phyloP scores from a whole-genome alignment of 805 yeast genomes.

The Nakazawaea wickerhamii region DNA sequence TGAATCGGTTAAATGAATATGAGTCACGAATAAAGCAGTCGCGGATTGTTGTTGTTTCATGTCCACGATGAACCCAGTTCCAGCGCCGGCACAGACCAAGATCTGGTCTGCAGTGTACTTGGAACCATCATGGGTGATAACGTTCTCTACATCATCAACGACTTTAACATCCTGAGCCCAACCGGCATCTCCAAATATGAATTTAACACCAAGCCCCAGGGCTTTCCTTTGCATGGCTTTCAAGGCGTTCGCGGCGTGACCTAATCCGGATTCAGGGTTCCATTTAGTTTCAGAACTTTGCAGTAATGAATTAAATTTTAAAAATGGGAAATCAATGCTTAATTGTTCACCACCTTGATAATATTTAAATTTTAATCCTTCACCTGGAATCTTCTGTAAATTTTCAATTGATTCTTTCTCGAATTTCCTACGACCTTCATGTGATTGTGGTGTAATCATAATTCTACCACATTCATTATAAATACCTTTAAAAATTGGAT shows the following conservation, averaged over 20 bases:
- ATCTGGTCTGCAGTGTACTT: constrained; percentile 29
- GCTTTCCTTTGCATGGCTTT: constrained; percentile 26
- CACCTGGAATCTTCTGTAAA: constrained; percentile 23
- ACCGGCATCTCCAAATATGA: constrained; percentile 29
- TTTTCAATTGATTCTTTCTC: constrained; percentile 33
- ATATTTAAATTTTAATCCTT: constrained; percentile 24
- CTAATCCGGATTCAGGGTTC: constrained; percentile 39
- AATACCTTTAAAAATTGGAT: constrained; percentile 27
- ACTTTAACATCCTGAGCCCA: constrained; percentile 16
- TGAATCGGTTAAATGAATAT: constrained; percentile 29
- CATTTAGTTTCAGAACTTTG: constrained; percentile 17
- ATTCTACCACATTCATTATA: constrained; percentile 39
- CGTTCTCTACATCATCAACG: constrained; percentile 16
- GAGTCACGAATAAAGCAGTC: constrained; percentile 34
- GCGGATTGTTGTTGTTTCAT: constrained; percentile 29
- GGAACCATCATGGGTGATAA: constrained; percentile 24
- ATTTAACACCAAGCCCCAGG: constrained; percentile 27
- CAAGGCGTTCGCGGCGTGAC: constrained; percentile 35
- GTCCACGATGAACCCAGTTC: constrained; percentile 31
- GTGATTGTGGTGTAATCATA: constrained; percentile 29
- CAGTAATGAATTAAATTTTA: constrained; percentile 15
- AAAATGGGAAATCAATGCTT: constrained; percentile 19
- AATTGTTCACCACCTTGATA: constrained; percentile 27
- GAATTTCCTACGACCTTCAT: constrained; percentile 31
- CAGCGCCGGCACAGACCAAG: constrained; percentile 34